Base-by-base conservation (phyloP, 257 asterid genomes). In the Nyctanthes arbortristis region DNA sequence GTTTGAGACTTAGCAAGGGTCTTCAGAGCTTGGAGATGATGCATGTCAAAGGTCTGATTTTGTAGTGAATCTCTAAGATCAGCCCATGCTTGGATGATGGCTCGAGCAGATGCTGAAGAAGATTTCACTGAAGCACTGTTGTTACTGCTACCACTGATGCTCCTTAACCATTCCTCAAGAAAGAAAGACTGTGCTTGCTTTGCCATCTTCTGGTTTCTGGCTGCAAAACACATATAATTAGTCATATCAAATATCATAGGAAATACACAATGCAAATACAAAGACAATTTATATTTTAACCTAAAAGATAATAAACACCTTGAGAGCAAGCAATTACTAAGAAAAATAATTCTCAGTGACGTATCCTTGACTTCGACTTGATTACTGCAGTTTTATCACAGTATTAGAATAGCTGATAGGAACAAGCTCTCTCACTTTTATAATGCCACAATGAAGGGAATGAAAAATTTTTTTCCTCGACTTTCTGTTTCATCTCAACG, bases 41-140 rank as follows among this genome's bases (percentile, higher is more conserved):
- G 84, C 61, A 86, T 61, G 55, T 75, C 73, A 66, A 93, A 93
- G 63, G 80, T 37, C 76, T 81, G 82, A 57, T 71, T 61, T 55
- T 84, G 84, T 74, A 86, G 79, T 29, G 85, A 85, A 49, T 80
- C 89, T 79, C 99, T 81, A 66, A 93, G 89, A 78, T 86, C 90
- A 47, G 95, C 85, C 99, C 99, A 93, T 65, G 99, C 93, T 86
- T 82, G 89, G 73, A 93, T 91, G 68, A 93, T 83, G 74, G 77
- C 80, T 82, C 80, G 92, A 62, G 96, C 96, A 22, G 95, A 82
- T 61, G 81, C 66, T 32, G 82, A 63, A 67, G 93, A 78, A 65
- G 84, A 77, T 37, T 67, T 80, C 24, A n/a, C 64, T 22, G 76
- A 71, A 29, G 76, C 69, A 77, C 61, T 63, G 43, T 68, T 80